Conservation (phyloP, 202 grass and related monocot genomes). For the Panicum hallii region DNA sequence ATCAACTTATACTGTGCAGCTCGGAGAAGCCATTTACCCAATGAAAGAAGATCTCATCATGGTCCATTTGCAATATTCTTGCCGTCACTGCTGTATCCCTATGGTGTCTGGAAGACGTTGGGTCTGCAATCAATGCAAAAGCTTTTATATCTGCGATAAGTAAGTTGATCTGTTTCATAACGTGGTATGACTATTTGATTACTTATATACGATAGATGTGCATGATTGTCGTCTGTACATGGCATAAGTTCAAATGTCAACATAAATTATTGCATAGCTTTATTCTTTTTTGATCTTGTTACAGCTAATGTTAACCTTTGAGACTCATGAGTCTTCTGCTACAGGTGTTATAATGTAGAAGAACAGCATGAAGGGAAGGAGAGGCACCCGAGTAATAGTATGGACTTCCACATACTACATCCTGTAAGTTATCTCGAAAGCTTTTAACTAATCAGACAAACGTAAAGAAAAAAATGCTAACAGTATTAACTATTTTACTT, state of each 20-base stretch:
- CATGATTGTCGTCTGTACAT: constrained; percentile 22
- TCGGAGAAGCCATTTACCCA: constrained; percentile 84
- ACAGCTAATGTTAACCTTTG: constrained; percentile 29
- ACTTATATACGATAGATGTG: constrained; percentile 42
- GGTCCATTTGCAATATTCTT: constrained; percentile 92
- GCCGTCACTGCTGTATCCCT: constrained; percentile 72
- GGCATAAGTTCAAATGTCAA: constrained; percentile 17
- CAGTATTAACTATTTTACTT: constrained; percentile 15
- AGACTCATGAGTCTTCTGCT: constrained; percentile 37
- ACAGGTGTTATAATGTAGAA: constrained; percentile 75
- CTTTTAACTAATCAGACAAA: constrained; percentile 21
- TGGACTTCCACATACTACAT: constrained; percentile 66
- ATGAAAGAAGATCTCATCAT: constrained; percentile 99
- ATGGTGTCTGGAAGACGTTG: constrained; percentile 93
- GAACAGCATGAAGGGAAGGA: constrained; percentile 67
- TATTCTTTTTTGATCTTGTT: constrained; percentile 16
- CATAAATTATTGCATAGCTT: constrained; percentile 15
- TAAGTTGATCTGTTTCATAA: constrained; percentile 44
- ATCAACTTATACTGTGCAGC: constrained; percentile 64
- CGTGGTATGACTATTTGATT: constrained; percentile 28
- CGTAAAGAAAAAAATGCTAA: constrained; percentile 26
- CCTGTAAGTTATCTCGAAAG: constrained; percentile 62
- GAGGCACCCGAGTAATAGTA: constrained; percentile 70
- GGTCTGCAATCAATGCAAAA: constrained; percentile 79
- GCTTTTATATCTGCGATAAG: constrained; percentile 85